phyloP scores from a whole-genome alignment of 345 rosid genomes.

The Bruguiera sexangula region DNA sequence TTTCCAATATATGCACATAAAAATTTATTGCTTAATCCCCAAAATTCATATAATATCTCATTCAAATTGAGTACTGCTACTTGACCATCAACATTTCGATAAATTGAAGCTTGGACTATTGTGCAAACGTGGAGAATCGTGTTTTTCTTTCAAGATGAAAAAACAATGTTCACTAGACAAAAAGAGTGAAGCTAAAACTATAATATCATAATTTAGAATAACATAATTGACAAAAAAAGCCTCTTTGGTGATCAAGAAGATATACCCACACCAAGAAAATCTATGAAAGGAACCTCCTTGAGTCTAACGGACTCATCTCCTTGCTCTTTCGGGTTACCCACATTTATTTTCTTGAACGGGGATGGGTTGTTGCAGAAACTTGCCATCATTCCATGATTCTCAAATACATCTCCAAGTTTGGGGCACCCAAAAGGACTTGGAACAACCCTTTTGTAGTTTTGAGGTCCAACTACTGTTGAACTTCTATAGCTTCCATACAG shows the following conservation, averaged over 20 bases:
- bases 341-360: constrained; percentile 14
- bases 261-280: constrained; percentile 71
- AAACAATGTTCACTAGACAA: background rate
- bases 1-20: no score
- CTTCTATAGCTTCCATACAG: constrained; percentile 6
- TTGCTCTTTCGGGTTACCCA: constrained; percentile 23
- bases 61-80: no score
- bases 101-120: no score
- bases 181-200: constrained; percentile 20
- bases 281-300: constrained; percentile 27
- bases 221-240: constrained; percentile 12
- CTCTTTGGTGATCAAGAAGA: constrained; percentile 41
- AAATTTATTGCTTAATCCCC: no score
- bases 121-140: no score
- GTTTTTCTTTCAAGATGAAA: no score
- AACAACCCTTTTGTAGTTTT: constrained; percentile 31
- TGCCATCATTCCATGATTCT: constrained; percentile 17
- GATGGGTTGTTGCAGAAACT: constrained; percentile 17
- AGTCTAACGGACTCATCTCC: constrained; percentile 16
- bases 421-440: constrained; percentile 38
- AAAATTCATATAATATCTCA: no score
- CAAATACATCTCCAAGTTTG: constrained; percentile 22
- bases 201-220: constrained; percentile 1
- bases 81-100: no score
- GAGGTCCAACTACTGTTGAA: constrained; percentile 17